Percentiles rank a stretch among this genome's conserved stretches.
Evolutionary conservation across 192 early-diverging fungal genomes (phyloP).

Genomic region (Backusella macrospora): DNA sequence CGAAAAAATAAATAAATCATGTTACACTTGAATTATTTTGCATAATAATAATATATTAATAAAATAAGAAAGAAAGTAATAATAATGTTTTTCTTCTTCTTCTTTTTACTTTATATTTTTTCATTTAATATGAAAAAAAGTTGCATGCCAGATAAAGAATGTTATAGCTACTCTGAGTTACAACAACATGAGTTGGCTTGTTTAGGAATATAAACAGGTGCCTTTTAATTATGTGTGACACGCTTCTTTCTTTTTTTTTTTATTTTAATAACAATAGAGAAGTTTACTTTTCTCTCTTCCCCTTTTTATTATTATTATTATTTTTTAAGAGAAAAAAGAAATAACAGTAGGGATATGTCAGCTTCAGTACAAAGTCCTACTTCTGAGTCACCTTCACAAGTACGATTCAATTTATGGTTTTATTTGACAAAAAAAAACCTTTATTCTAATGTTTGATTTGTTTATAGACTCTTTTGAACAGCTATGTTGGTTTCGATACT

Average conservation of each 20-base stretch:
- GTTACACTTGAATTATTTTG: slow-evolving; percentile 1
- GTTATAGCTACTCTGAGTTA: neutral
- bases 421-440: neutral
- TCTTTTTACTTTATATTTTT: neutral
- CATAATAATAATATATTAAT: neutral
- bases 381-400: neutral
- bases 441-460: neutral
- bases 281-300: neutral
- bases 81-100: neutral
- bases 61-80: neutral
- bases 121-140: neutral
- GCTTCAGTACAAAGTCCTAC: slow-evolving; percentile 8
- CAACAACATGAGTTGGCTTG: neutral
- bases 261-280: slow-evolving; percentile 3
- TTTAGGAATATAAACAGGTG: slow-evolving; percentile 10
- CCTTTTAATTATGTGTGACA: neutral
- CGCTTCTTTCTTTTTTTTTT: neutral
- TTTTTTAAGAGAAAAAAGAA: neutral
- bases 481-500: slow-evolving; percentile 97
- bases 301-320: neutral
- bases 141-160: slow-evolving; percentile 1
- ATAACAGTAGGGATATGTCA: neutral
- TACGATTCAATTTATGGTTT: neutral
- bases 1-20: neutral
- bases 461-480: slow-evolving; percentile 66